Percentiles rank a stretch among this genome's conserved stretches.
Evolutionary conservation across 2,329 filamentous ascomycete species (phyloP).

Genomic region (Fusarium sp.): DNA sequence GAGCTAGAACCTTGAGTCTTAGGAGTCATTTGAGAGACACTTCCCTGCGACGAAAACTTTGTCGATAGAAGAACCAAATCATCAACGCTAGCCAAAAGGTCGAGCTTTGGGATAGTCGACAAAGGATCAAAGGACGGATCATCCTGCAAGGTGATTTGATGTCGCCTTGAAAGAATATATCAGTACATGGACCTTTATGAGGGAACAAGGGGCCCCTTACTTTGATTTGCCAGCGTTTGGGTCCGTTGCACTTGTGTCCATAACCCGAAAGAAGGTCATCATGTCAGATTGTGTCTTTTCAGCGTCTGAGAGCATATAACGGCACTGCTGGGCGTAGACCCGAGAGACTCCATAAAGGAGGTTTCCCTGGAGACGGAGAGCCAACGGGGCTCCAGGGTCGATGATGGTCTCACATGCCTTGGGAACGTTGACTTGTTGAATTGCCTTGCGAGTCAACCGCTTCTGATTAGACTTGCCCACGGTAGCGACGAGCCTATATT

Average conservation of each 20-base stretch:
- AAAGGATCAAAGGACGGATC: constrained; percentile 75
- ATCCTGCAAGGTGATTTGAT: constrained; percentile 79
- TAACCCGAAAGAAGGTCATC: constrained; percentile 68
- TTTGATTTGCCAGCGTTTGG: constrained; percentile 73
- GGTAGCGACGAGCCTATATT: constrained; percentile 84
- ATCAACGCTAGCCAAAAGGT: constrained; percentile 48
- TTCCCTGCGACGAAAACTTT: constrained; percentile 49
- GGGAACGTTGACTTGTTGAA: constrained; percentile 84
- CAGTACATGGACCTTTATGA: neutral
- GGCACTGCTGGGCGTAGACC: constrained; percentile 87
- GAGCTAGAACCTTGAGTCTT: constrained; percentile 45
- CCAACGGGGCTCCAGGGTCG: constrained; percentile 82
- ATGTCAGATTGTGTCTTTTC: constrained; percentile 79
- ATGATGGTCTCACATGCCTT: constrained; percentile 91
- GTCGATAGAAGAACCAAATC: constrained; percentile 46
- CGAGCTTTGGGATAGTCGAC: constrained; percentile 44
- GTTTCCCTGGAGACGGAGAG: constrained; percentile 87
- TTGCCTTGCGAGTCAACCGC: constrained; percentile 83
- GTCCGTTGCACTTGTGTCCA: constrained; percentile 68
- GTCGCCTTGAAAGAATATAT: constrained; percentile 60
- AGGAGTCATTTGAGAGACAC: constrained; percentile 57
- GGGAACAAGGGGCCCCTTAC: constrained; percentile 58
- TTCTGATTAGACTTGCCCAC: constrained; percentile 77
- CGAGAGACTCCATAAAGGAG: constrained; percentile 85
- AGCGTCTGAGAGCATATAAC: constrained; percentile 83